These are phyloP conservation scores for Magnaporthales sp. DNA, from an alignment of 2,329 filamentous ascomycete genomes.

Conservation along the genomic window DNA sequence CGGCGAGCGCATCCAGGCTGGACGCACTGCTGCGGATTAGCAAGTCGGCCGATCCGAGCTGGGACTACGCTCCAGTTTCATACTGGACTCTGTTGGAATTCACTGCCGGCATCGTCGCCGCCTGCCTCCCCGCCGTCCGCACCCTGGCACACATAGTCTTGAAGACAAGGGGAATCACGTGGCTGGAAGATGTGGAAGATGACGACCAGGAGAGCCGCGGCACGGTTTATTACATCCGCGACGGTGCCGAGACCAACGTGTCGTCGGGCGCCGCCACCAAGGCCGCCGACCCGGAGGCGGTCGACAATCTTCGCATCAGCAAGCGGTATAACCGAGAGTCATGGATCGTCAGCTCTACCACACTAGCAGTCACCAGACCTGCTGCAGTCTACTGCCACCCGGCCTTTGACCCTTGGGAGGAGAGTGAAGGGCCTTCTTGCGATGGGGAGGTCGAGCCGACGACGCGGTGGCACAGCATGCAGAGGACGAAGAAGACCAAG, in stretches of 20 bases:
- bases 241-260: not conserved
- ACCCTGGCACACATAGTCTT: slow-evolving; percentile 6
- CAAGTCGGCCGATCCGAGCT: slow-evolving; percentile 14
- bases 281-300: not conserved
- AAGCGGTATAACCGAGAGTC: not conserved
- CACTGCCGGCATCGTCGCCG: slow-evolving; percentile 8
- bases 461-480: not conserved
- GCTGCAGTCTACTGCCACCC: slow-evolving; percentile 2
- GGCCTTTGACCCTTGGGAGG: slow-evolving; percentile 1
- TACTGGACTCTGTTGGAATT: slow-evolving; percentile 12
- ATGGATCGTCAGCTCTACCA: not conserved
- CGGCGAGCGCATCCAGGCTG: slow-evolving; percentile 15
- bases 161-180: not conserved
- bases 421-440: not conserved
- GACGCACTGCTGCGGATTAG: slow-evolving; percentile 12
- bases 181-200: not conserved
- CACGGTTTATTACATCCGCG: not conserved
- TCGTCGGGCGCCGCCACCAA: not conserved
- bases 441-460: not conserved
- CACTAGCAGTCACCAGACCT: not conserved
- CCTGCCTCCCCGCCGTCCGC: slow-evolving; percentile 9
- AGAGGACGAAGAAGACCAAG: no score
- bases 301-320: not conserved
- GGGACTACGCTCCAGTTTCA: slow-evolving; percentile 19
- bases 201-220: not conserved